Base-by-base conservation (phyloP, 2,329 filamentous ascomycete species). In the Emericellopsis atlantica region DNA sequence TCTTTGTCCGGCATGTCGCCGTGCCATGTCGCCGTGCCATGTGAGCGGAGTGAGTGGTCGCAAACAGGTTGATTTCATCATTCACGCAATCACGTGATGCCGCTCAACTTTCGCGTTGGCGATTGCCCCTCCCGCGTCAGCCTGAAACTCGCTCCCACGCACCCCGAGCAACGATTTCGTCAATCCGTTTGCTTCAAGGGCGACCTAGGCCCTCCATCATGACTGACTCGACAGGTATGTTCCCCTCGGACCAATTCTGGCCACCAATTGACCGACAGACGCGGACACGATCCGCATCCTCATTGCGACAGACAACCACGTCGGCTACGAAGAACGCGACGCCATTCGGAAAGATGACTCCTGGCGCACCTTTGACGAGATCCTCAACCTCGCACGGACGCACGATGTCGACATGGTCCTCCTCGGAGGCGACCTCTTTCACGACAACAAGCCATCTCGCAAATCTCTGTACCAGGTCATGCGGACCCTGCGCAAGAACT, bases 391-490 rank as follows among this genome's bases (percentile, higher is more conserved):
- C 34, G 92, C 90, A 16, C 85, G 82, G 54, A 37, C 41, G 18
- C 6, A 23, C 21, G 44, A 79, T 74, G 76, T 98, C 48, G 92
- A 98, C 61, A 96, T 98, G 92, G 84, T 98, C 1, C 72, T 98
- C 2, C 78, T 98, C 5, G 90, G 83, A 3, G 92, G 92, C 37
- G 92, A 98, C 57, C 74, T 98, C 1, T 98, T 98, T 56, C 93
- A 98, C 58, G 90, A 98, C 51, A 98, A 98, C 60, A 95, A 95
- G 53, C 93, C 92, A 4, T 95, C 88, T 6, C 78, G 92, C 44
- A 95, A 95, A 56, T 81, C 89, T 23, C 85, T 98, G 75, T 96
- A 92, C 58, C 87, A 98, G 57, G 92, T 98, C 46, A 96, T 96
- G 87, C 81, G 87, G 26, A 92, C 86, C 2, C 70, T 98, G 24